Evolutionary conservation across 495 filamentous ascomycete genomes (phyloP).

Genomic region (Hypoxylon intermedium): DNA sequence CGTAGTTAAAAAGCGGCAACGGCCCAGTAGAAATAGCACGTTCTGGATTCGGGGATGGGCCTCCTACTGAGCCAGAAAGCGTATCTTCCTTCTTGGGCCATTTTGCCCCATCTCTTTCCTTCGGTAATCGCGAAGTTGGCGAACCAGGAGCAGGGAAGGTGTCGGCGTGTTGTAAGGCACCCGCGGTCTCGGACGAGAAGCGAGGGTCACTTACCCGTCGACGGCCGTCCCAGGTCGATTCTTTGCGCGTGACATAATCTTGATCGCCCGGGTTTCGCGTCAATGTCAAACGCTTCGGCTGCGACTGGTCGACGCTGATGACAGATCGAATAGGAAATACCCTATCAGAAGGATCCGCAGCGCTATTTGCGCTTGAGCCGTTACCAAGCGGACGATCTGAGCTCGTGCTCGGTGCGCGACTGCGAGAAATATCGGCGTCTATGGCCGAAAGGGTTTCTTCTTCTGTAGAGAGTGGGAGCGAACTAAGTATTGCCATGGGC

Average conservation of each 20-base stretch:
- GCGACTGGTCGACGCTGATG: slow-evolving; percentile 70
- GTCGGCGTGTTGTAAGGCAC: slow-evolving; percentile 6
- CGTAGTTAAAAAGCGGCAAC: slow-evolving; percentile 43
- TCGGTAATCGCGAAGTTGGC: slow-evolving; percentile 4
- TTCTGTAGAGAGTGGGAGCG: neutral
- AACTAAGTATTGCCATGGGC: slow-evolving; percentile 1
- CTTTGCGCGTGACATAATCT: slow-evolving; percentile 38
- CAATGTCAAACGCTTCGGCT: slow-evolving; percentile 37
- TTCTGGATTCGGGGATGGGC: slow-evolving; percentile 42
- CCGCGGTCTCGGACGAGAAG: slow-evolving; percentile 11
- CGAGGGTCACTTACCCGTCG: slow-evolving; percentile 21
- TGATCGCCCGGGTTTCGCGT: slow-evolving; percentile 43
- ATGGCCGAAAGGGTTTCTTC: neutral
- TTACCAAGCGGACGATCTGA: slow-evolving; percentile 39
- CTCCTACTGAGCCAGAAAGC: slow-evolving; percentile 36
- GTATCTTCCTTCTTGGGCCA: slow-evolving; percentile 33
- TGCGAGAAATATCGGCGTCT: slow-evolving; percentile 5
- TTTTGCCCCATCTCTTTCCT: neutral
- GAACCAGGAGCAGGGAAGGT: slow-evolving; percentile 10
- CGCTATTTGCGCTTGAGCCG: slow-evolving; percentile 24
- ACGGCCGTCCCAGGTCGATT: slow-evolving; percentile 38
- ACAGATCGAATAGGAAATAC: slow-evolving; percentile 87
- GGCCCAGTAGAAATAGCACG: slow-evolving; percentile 25
- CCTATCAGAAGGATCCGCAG: slow-evolving; percentile 60
- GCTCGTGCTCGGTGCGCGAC: slow-evolving; percentile 18